Evolutionary conservation across 2,329 filamentous ascomycete species (phyloP).

Genomic region (Botrytis byssoidea): DNA sequence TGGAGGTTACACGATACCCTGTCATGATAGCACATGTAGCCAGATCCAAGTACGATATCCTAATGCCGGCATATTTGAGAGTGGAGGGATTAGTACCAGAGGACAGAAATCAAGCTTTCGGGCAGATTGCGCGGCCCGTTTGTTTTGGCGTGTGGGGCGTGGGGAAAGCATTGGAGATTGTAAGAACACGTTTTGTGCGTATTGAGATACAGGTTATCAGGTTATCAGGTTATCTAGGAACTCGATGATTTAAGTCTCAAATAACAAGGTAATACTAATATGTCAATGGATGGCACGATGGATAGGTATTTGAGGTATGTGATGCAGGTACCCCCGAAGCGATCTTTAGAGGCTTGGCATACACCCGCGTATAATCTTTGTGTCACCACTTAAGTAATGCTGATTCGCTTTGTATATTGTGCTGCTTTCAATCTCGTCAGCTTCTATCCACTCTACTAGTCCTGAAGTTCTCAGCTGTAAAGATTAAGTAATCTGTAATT

Average conservation of each 20-base stretch:
- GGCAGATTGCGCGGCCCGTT: constrained; percentile 4
- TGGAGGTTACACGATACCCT: neutral
- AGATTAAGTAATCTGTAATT: neutral
- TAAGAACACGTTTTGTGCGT: neutral
- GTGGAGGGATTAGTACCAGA: neutral
- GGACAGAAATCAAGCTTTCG: constrained; percentile 14
- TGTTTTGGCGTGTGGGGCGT: neutral
- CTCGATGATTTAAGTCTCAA: neutral
- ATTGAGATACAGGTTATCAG: neutral
- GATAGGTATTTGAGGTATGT: neutral
- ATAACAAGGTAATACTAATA: neutral
- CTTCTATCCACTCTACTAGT: neutral
- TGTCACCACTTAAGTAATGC: neutral
- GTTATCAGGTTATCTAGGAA: neutral
- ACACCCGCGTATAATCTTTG: neutral
- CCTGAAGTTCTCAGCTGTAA: neutral
- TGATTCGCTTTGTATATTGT: neutral
- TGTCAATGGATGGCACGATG: neutral
- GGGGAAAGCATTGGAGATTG: neutral
- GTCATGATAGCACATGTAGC: neutral
- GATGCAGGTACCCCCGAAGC: neutral
- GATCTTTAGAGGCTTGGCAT: neutral
- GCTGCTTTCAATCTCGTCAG: neutral
- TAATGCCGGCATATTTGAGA: neutral
- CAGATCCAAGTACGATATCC: neutral